A percentile compares a stretch with the other conserved stretches of the same genome.
phyloP scores from a whole-genome alignment of 306 rosid genomes.

The Rosa rugosa region DNA sequence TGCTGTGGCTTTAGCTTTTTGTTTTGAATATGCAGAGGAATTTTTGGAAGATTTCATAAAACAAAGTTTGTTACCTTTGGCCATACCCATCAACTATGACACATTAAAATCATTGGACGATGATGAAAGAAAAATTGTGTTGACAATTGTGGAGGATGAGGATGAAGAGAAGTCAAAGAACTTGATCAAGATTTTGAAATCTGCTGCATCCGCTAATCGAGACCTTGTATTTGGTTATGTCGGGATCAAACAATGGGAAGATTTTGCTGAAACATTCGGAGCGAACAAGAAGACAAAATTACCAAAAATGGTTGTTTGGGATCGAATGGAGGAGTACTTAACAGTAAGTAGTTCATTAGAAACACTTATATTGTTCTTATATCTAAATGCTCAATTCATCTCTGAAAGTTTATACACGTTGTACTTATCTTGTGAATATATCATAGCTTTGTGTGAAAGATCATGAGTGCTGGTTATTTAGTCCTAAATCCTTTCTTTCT shows the following conservation, averaged over 20 bases:
- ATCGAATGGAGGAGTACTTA: slow-evolving; percentile 70
- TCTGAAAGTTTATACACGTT: slow-evolving; percentile 15
- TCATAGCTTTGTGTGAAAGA: background rate
- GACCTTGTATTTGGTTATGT: slow-evolving; percentile 86
- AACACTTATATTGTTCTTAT: background rate
- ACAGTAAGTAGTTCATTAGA: slow-evolving; percentile 49
- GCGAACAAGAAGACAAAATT: slow-evolving; percentile 45
- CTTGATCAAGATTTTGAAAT: slow-evolving; percentile 69
- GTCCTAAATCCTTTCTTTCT: background rate
- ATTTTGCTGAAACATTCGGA: slow-evolving; percentile 80
- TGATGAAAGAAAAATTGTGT: slow-evolving; percentile 75
- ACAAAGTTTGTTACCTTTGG: slow-evolving; percentile 77
- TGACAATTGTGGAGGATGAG: slow-evolving; percentile 86
- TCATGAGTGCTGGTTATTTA: background rate
- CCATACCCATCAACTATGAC: slow-evolving; percentile 66
- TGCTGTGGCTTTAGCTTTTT: background rate
- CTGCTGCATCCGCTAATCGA: slow-evolving; percentile 94
- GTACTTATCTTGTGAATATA: slow-evolving; percentile 14
- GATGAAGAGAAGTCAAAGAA: slow-evolving; percentile 61
- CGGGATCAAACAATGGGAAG: slow-evolving; percentile 77
- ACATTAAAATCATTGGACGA: slow-evolving; percentile 63
- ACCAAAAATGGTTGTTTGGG: slow-evolving; percentile 90
- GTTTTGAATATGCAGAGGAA: slow-evolving; percentile 53
- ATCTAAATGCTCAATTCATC: slow-evolving; percentile 15
- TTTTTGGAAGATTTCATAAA: slow-evolving; percentile 78